phyloP scores from a whole-genome alignment of 2,329 filamentous ascomycete species.

The Venturia asperata region DNA sequence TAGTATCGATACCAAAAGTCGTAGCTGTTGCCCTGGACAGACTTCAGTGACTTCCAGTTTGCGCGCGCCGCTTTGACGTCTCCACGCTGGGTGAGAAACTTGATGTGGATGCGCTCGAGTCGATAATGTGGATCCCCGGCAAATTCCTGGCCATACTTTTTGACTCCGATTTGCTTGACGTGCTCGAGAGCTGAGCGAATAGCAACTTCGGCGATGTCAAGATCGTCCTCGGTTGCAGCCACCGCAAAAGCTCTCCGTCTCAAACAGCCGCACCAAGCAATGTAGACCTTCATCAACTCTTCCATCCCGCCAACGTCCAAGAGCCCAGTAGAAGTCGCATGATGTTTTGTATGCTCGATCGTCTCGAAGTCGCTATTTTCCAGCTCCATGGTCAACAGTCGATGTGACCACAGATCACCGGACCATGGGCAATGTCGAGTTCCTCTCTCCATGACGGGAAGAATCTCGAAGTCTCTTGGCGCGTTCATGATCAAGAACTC shows the following conservation, averaged over 20 bases:
- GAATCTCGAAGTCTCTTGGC: slow-evolving; percentile 39
- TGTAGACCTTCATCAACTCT: slow-evolving; percentile 82
- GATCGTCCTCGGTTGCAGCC: slow-evolving; percentile 64
- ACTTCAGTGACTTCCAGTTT: slow-evolving; percentile 66
- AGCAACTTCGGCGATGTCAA: slow-evolving; percentile 84
- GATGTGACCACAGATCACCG: slow-evolving; percentile 82
- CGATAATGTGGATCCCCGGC: slow-evolving; percentile 84
- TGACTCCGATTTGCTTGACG: slow-evolving; percentile 68
- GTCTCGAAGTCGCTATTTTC: slow-evolving; percentile 68
- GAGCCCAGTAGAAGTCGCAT: slow-evolving; percentile 76
- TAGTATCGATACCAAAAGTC: slow-evolving; percentile 95
- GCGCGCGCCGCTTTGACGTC: slow-evolving; percentile 69
- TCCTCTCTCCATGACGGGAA: slow-evolving; percentile 71
- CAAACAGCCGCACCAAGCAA: slow-evolving; percentile 90
- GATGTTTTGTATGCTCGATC: slow-evolving; percentile 85
- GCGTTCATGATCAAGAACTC: slow-evolving; percentile 58
- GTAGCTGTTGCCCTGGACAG: slow-evolving; percentile 67
- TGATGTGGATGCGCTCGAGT: slow-evolving; percentile 84
- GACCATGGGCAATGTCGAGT: slow-evolving; percentile 92
- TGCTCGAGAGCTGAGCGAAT: slow-evolving; percentile 80
- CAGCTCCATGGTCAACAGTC: slow-evolving; percentile 76
- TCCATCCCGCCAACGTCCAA: slow-evolving; percentile 81
- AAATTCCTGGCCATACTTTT: slow-evolving; percentile 68
- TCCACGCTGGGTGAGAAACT: slow-evolving; percentile 78
- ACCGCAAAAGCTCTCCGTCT: slow-evolving; percentile 74